Base-by-base conservation (phyloP, 495 filamentous ascomycete species). In the Annulohypoxylon nitens region DNA sequence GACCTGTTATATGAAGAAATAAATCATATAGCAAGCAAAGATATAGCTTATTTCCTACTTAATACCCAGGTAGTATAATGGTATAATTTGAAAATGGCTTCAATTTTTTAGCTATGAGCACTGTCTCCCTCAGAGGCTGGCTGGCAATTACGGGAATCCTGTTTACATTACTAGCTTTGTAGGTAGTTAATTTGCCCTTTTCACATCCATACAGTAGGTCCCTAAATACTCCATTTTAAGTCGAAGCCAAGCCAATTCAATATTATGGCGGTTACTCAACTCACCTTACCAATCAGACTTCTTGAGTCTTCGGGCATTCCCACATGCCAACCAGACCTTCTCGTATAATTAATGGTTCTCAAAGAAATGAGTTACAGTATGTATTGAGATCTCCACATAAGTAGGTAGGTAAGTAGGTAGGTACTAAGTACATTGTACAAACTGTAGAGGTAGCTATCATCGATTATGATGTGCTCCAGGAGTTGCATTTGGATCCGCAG, bases 231-330 rank as follows among this genome's bases (percentile, higher is more conserved):
- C 41, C 41, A 26, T 11, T 34, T 54, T 39, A 3, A 60, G 26
- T 26, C 39, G 26, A 64, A 39, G 63, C 67, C 64, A 71, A 71
- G 67, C 72, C 67, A 71, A 71, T 64, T 62, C 67, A 63, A 70
- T 74, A 70, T 63, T 70, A 48, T 48, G 23, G 57, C 51, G 43
- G 67, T 14, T 30, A 59, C 54, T 60, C 47, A 16, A 59, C 9
- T 53, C 45, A 4, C 51, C 59, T 64, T 67, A 54, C 59, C 43
- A 50, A 66, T 71, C 50, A 64, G 33, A n/a, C 64, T 26, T 47
- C 48, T 14, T 16, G 10, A 67, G 18, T 37, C 41, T 39, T 64
- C 59, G 47, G 62, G 59, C 62, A 71, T 75, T 64, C 41, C 58
- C 58, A 70, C 63, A 53, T 71, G 58, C 67, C 48, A 39, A 64